Evolutionary conservation across 1,139 yeast genomes (phyloP), one percentile per base, ranked within the genome.

Genomic region (Suhomyces guaymorum): DNA sequence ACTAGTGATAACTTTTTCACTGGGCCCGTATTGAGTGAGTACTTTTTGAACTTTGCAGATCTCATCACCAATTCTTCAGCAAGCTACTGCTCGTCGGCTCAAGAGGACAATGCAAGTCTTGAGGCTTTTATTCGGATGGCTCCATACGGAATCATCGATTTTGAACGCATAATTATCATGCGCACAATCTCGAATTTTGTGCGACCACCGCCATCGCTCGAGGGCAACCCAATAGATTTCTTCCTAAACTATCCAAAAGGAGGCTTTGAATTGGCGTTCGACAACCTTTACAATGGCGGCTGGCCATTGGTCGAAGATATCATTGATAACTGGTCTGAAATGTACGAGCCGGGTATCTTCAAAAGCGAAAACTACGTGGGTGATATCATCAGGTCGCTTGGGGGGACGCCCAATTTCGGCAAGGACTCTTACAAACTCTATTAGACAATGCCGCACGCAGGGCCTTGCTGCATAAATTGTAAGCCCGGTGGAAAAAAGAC

Each of bases 71-170:
- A 79, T 48, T 77, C 76, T 32, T 66, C 80, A 28, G 82, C 77
- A 19, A 61, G 58, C 21, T 79, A 77, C 61, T 76, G 82, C 54
- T 57, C 79, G 21, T 73, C 82, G 22, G 82, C 81, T 34, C 83
- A 78, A 56, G 85, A 78, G 55, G 85, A 79, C 51, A 75, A 78
- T 50, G 85, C 83, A 15, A 65, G 80, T 9, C 67, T 78, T 44
- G 82, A 78, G 54, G 75, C 79, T 4, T 55, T 78, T 38, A 48
- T 75, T 24, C 71, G 85, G 57, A 66, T 73, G 49, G 74, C 75
- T 38, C 62, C 59, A 42, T 61, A 61, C 47, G 82, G 80, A n/a
- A 60, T 77, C 39, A 75, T 74, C 28, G 80, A 76, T 51, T 78
- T 60, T 54, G 60, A 68, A 41, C 67, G 83, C 54, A 63, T 79